Conservation (phyloP, 331 rosid genomes). For the Dryas integrifolia region DNA sequence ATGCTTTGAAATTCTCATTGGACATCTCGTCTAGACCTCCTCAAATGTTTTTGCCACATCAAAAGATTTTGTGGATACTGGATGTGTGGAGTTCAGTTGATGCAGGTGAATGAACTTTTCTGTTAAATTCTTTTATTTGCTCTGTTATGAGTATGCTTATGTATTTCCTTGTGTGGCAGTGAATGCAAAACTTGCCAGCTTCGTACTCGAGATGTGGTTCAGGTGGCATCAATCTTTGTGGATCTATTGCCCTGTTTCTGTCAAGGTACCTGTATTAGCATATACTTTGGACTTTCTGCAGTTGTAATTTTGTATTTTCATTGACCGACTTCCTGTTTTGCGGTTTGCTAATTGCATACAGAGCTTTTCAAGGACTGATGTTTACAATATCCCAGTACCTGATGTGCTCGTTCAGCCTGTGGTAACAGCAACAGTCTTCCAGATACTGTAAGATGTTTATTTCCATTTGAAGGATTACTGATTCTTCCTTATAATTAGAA, state of each 20-base stretch:
- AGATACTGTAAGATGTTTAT: conserved; percentile 58
- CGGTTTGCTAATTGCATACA: conserved; percentile 31
- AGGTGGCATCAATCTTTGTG: conserved; percentile 90
- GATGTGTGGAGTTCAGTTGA: conserved; percentile 54
- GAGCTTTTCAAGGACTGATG: conserved; percentile 51
- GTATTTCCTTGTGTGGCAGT: conserved; percentile 35
- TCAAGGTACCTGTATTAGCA: conserved; percentile 40
- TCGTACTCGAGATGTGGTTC: conserved; percentile 84
- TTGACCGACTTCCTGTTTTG: conserved; percentile 12
- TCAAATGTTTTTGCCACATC: conserved; percentile 83
- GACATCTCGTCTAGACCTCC: conserved; percentile 78
- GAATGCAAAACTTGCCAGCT: conserved; percentile 49
- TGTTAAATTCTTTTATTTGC: background rate
- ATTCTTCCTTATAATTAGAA: background rate
- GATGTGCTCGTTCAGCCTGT: conserved; percentile 62
- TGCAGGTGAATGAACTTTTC: conserved; percentile 49
- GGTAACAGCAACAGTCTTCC: conserved; percentile 60
- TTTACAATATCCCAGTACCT: conserved; percentile 42
- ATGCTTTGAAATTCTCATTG: conserved; percentile 60
- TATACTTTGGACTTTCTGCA: background rate
- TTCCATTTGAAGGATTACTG: background rate
- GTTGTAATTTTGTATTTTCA: background rate
- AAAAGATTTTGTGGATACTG: conserved; percentile 66
- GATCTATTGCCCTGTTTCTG: conserved; percentile 48
- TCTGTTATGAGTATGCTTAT: conserved; percentile 12